Conservation (phyloP, 2,329 filamentous ascomycete species). For the Thielaviopsis populi region DNA sequence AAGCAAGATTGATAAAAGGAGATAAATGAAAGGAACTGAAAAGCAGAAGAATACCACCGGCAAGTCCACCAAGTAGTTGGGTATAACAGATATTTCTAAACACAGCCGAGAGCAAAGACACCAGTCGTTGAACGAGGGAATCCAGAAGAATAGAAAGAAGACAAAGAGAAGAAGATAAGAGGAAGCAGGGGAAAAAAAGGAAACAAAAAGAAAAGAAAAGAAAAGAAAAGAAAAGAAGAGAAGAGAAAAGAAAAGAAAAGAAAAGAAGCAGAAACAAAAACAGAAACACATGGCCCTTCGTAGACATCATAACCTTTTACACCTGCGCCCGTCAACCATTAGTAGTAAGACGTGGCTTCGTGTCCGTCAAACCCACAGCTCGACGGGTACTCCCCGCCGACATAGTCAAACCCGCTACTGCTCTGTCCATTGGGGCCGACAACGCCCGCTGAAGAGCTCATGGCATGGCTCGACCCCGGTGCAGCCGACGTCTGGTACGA, state of each 20-base stretch:
- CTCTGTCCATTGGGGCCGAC: neutral
- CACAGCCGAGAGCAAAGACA: neutral
- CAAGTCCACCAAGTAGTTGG: neutral
- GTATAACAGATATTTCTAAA: conserved; percentile 3
- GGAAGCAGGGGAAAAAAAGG: neutral
- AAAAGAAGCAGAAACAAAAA: conserved; percentile 3
- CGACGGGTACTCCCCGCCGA: conserved; percentile 5
- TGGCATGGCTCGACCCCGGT: neutral
- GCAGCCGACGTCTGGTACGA: neutral
- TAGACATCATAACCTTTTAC: neutral
- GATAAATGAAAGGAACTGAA: neutral
- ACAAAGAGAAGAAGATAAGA: neutral
- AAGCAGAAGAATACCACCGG: neutral
- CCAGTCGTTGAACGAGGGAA: neutral
- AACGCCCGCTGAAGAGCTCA: neutral
- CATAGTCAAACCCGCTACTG: conserved; percentile 9
- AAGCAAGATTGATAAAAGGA: neutral
- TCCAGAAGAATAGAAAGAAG: neutral
- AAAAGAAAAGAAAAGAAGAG: neutral
- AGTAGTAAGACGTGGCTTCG: conserved; percentile 7
- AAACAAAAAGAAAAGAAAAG: neutral
- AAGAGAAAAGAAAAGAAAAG: neutral
- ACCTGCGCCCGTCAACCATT: neutral
- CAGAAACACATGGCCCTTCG: neutral
- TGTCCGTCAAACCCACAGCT: neutral